These are phyloP conservation scores for Curvularia hawaiiensis DNA, from an alignment of 2,329 filamentous ascomycete species.

Conservation along the genomic window DNA sequence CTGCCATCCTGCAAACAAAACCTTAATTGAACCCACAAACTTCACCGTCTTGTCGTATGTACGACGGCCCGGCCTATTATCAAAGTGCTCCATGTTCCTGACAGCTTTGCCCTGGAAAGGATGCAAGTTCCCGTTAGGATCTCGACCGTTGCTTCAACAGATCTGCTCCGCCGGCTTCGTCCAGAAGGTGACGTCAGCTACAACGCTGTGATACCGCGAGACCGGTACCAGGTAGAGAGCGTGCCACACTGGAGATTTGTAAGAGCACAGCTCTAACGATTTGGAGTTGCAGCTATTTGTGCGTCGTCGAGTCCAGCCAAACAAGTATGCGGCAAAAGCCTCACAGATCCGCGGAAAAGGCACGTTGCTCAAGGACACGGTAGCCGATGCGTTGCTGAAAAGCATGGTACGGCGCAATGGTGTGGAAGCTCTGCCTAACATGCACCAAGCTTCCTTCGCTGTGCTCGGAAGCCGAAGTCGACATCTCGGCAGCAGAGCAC, in stretches of 20 bases:
- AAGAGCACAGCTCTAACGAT: neutral
- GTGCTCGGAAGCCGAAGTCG: constrained; percentile 18
- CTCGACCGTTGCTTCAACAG: constrained; percentile 5
- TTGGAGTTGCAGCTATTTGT: neutral
- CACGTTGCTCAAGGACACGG: neutral
- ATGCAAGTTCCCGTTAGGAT: constrained; percentile 5
- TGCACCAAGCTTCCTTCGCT: constrained; percentile 7
- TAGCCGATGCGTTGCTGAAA: neutral
- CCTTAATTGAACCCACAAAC: constrained; percentile 18
- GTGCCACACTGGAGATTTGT: neutral
- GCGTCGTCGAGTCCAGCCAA: neutral
- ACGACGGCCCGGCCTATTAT: neutral
- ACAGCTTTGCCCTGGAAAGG: constrained; percentile 2
- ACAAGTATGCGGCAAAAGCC: neutral
- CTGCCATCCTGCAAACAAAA: constrained; percentile 12
- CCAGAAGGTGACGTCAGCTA: constrained; percentile 10
- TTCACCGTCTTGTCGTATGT: neutral
- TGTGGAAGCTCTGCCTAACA: neutral
- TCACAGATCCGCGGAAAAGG: neutral
- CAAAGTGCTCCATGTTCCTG: neutral
- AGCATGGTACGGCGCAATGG: neutral
- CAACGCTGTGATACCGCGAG: constrained; percentile 2
- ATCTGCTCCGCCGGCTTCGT: constrained; percentile 6
- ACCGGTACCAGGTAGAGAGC: neutral
- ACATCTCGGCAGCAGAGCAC: constrained; percentile 43